Evolutionary conservation across 441 rosid genomes (phyloP).

Genomic region (Erysimum cheiri): DNA sequence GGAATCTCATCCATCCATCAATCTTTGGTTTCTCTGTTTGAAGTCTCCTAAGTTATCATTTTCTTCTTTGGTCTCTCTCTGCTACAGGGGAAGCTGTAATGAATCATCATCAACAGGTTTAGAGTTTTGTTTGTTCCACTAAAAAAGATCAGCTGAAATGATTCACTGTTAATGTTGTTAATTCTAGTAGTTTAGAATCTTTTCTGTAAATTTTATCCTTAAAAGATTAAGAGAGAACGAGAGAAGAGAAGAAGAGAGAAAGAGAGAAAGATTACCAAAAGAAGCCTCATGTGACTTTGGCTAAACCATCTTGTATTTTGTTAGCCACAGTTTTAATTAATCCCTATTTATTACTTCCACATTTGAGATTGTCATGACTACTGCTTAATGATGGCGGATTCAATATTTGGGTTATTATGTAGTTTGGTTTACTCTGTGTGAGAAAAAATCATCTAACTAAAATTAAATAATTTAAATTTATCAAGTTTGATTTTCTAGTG

Average conservation of each 20-base stretch:
- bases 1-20: neutral
- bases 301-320: constrained; percentile 5
- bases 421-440: too few relatives aligned
- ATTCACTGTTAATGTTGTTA: constrained; percentile 41
- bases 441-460: too few relatives aligned
- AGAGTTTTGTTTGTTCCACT: constrained; percentile 27
- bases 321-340: neutral
- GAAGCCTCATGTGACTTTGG: constrained; percentile 29
- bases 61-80: constrained; percentile 27
- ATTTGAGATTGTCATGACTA: too few relatives aligned
- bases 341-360: too few relatives aligned
- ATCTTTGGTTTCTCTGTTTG: constrained; percentile 1
- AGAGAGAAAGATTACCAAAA: neutral
- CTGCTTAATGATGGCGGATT: too few relatives aligned
- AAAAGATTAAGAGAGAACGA: neutral
- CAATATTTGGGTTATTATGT: too few relatives aligned
- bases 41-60: constrained; percentile 15
- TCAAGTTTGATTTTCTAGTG: too few relatives aligned
- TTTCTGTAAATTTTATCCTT: constrained; percentile 39
- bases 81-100: constrained; percentile 45
- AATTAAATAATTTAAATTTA: too few relatives aligned
- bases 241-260: too few relatives aligned
- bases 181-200: constrained; percentile 35
- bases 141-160: constrained; percentile 18
- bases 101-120: constrained; percentile 42